Evolutionary conservation across 2,329 filamentous ascomycete species (phyloP), one percentile per base, ranked within the genome.

Genomic region (Trichoderma polysporum): DNA sequence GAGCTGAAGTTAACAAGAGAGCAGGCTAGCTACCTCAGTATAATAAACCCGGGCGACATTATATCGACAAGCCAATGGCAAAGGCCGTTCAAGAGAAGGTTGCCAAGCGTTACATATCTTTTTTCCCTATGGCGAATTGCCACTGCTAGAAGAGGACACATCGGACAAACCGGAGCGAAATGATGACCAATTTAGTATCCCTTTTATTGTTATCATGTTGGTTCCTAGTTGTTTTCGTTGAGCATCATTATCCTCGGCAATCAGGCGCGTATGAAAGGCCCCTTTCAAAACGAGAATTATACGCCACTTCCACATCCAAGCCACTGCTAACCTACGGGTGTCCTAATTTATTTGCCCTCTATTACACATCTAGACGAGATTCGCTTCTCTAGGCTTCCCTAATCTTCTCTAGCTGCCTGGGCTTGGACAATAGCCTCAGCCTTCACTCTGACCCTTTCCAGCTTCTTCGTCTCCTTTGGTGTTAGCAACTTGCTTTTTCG

Each of bases 401-500:
- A 62, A 25, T 19, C 37, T 35, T 64, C 60, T 33, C 60, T 31
- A 19, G 35, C 50, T 8, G 19, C 37, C 19, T 54, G 52, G 17
- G 53, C 69, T 25, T 74, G 72, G 2, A 79, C 73, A 4, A 70
- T 70, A 19, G 68, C 68, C 68, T 77, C 76, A 27, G 73, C 78
- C 70, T 77, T 78, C n/a, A 74, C 71, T n/a, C 73, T 71, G 39
- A 78, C 73, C 15, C 71, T 63, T 9, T 77, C 73, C 41, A 89
- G 73, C 68, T 77, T 80, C 69, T 79, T 82, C 63, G 78, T 79
- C 63, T 86, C 81, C 69, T 83, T 85, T 6, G 80, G 79, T 15
- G 80, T 78, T 50, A 85, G 76, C 70, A 88, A 78, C 72, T 86
- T 75, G 3, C 89, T 90, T 75, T 89, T 91, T 4, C 86, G 82